Evolutionary conservation across 2,329 filamentous ascomycete species (phyloP), one percentile per base, ranked within the genome.

Genomic region (Fusarium citri): DNA sequence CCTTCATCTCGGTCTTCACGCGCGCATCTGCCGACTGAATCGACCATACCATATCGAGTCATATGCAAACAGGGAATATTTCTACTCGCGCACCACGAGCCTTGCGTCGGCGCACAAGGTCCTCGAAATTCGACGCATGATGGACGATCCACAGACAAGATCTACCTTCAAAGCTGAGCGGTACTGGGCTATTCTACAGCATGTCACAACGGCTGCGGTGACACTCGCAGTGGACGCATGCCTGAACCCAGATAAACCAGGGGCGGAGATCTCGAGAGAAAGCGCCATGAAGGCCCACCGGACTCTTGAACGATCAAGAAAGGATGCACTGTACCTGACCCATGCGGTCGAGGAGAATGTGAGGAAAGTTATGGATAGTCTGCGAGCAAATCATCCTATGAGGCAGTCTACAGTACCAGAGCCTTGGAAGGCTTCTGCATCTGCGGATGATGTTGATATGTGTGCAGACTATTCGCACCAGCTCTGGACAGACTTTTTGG

Each of bases 401-500:
- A 37, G 34, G 18, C 7, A 2, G 34, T 11, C 34, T 12, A 12
- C 6, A 37, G 18, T 37, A 37, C 34, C 34, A 37, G 6, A 37
- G 9, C 34, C 34, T n/a, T 37, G 34, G 34, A 3, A n/a, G 34
- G 9, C 34, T n/a, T 3, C 9, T 11, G 18, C 34, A n/a, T 3
- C 10, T 0, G 5, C 7, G 6, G 34, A 12, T 18, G 34, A 37
- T 11, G 9, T 9, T 18, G 15, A 15, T 16, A 34, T 34, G 15
- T 34, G 0, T 30, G 25, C 1, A 28, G 23, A 47, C 23, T 37
- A 59, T 23, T 61, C 58, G 1, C 43, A 61, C 14, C 54, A 37
- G 34, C 34, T 59, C n/a, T 61, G 58, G 58, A 37, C 58, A 6
- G 58, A 61, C 26, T 59, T 59, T 25, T 22, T 61, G 16, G 28